Evolutionary conservation across 305 asterid species (phyloP).

Genomic region (Solanum hybrid): DNA sequence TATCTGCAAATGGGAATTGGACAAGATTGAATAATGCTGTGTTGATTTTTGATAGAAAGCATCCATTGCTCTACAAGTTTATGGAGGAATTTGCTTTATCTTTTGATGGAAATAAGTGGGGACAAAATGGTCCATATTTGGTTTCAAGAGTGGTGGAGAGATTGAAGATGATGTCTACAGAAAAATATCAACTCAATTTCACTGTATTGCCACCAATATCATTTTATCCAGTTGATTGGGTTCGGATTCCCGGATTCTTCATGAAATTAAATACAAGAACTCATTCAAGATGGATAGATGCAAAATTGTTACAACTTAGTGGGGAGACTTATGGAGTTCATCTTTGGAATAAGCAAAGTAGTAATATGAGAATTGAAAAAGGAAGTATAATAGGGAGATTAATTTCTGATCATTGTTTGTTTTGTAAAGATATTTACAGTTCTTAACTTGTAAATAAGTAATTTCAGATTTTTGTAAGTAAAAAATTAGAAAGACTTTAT

Average conservation of each 20-base stretch:
- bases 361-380: conserved; percentile 38
- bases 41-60: conserved; percentile 48
- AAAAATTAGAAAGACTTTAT: background rate
- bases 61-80: conserved; percentile 45
- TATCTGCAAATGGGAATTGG: conserved; percentile 44
- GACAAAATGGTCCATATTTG: conserved; percentile 72
- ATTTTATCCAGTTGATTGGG: conserved; percentile 68
- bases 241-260: conserved; percentile 26
- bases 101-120: conserved; percentile 73
- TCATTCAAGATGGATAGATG: conserved; percentile 32
- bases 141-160: conserved; percentile 58
- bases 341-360: conserved; percentile 59
- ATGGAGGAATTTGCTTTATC: conserved; percentile 54
- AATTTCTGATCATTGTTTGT: conserved; percentile 45
- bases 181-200: conserved; percentile 9
- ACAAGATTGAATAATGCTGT: conserved; percentile 66
- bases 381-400: conserved; percentile 55
- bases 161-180: background rate
- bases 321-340: conserved; percentile 48
- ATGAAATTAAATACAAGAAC: conserved; percentile 14
- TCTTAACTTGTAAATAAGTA: conserved; percentile 3
- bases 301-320: conserved; percentile 28
- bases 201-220: conserved; percentile 47
- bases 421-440: conserved; percentile 23
- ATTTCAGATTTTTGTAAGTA: background rate